Conservation (phyloP, 176 grass and related monocot species). For the Rhynchospora breviuscula region DNA sequence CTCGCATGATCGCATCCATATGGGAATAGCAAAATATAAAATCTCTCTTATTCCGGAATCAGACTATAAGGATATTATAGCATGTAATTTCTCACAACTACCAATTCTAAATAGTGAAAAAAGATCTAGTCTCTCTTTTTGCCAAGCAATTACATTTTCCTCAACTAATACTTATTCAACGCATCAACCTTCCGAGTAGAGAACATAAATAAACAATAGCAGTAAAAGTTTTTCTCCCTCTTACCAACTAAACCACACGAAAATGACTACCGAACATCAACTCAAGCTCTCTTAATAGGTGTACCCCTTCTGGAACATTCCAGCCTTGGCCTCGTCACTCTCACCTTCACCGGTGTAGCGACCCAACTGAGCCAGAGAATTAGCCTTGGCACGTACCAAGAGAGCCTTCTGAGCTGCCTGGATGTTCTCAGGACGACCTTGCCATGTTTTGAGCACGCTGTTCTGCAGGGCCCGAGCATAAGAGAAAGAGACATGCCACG, state of each 20-base stretch:
- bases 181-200: not conserved
- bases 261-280: not conserved
- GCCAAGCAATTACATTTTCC: not conserved
- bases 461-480: constrained; percentile 93
- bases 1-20: too few relatives aligned
- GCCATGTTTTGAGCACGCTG: constrained; percentile 83
- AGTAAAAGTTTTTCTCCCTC: constrained; percentile 1
- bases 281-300: constrained; percentile 53
- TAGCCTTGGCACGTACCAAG: constrained; percentile 58
- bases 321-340: constrained; percentile 61
- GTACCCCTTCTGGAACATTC: constrained; percentile 99
- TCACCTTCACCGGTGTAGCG: constrained; percentile 64
- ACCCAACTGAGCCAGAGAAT: constrained; percentile 75
- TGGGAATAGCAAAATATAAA: not conserved
- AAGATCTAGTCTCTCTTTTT: constrained; percentile 3
- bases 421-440: constrained; percentile 68
- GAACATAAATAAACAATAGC: not conserved
- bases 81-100: not conserved
- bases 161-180: not conserved
- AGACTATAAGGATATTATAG: not conserved
- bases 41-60: not conserved
- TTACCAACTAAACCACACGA: not conserved
- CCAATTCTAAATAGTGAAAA: not conserved
- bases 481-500: constrained; percentile 96
- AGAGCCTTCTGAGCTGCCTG: constrained; percentile 70